These are phyloP conservation scores for Rhizopogon rudus DNA, from an alignment of 768 basidiomycete genomes.

Conservation along the genomic window DNA sequence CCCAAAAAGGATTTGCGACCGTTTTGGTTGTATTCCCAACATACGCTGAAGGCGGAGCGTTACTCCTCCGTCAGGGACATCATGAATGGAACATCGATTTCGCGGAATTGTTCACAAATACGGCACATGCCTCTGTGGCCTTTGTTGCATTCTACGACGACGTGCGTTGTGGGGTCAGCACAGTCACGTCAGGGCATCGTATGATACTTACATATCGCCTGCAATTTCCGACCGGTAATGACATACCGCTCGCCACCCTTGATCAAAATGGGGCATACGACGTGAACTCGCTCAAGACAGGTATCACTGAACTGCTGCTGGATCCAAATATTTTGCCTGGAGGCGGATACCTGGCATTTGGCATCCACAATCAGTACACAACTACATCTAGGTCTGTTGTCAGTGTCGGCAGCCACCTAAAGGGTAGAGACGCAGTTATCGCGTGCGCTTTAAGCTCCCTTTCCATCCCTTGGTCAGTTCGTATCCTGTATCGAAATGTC, in stretches of 20 bases:
- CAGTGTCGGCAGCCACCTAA: background rate
- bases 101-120: conserved; percentile 12
- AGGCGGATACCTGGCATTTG: conserved; percentile 38
- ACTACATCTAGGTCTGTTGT: conserved; percentile 5
- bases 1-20: conserved; percentile 43
- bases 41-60: conserved; percentile 37
- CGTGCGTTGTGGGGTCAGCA: conserved; percentile 39
- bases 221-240: conserved; percentile 25
- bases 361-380: conserved; percentile 33
- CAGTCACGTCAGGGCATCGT: conserved; percentile 35
- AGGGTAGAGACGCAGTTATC: conserved; percentile 1
- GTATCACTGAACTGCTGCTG: conserved; percentile 20
- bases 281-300: background rate
- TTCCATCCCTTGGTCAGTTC: conserved; percentile 1
- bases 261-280: background rate
- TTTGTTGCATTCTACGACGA: conserved; percentile 42
- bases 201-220: conserved; percentile 44
- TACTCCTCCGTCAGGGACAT: conserved; percentile 31
- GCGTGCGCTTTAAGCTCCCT: background rate
- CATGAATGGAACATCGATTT: conserved; percentile 37
- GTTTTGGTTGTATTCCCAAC: conserved; percentile 48
- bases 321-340: conserved; percentile 31
- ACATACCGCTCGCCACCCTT: conserved; percentile 27
- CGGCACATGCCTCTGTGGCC: conserved; percentile 15
- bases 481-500: conserved; percentile 1